Evolutionary conservation across 352 stramenopile species (phyloP).

Genomic region (Globisporangium cylindrosporum): DNA sequence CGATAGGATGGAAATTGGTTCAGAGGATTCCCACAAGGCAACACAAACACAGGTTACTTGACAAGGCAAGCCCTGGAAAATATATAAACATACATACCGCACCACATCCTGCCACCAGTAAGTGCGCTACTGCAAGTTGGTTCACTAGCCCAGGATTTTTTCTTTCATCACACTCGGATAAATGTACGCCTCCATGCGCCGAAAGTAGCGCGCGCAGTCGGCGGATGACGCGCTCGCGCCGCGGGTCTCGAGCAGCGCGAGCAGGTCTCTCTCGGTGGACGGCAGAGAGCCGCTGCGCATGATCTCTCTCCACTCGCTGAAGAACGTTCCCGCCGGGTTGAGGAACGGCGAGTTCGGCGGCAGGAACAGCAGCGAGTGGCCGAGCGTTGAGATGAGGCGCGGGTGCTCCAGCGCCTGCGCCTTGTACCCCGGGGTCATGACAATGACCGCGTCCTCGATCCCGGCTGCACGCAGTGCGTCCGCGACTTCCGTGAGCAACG

Average conservation of each 20-base stretch:
- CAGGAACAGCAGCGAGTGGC: conserved; percentile 1
- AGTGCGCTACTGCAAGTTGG: no score
- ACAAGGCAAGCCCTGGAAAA: no score
- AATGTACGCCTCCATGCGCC: background rate
- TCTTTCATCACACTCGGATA: background rate
- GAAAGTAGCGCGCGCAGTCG: background rate
- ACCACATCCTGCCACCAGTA: no score
- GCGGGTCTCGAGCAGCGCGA: background rate
- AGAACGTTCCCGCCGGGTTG: conserved; percentile 2
- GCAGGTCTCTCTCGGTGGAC: background rate
- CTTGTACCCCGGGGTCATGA: background rate
- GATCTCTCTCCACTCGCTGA: background rate
- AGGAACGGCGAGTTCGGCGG: conserved; percentile 3
- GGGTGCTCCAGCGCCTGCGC: conserved; percentile 1
- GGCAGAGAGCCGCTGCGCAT: background rate
- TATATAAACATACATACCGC: no score
- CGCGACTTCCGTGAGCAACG: background rate
- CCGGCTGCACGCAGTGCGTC: background rate
- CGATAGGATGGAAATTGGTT: no score
- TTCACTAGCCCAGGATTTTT: background rate
- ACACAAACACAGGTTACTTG: no score
- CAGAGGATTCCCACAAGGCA: no score
- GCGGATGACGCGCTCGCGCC: background rate
- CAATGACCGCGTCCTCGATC: background rate
- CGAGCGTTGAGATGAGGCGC: background rate